Evolutionary conservation across 2,329 filamentous ascomycete genomes (phyloP).

Genomic region (Plenodomus lindquistii): DNA sequence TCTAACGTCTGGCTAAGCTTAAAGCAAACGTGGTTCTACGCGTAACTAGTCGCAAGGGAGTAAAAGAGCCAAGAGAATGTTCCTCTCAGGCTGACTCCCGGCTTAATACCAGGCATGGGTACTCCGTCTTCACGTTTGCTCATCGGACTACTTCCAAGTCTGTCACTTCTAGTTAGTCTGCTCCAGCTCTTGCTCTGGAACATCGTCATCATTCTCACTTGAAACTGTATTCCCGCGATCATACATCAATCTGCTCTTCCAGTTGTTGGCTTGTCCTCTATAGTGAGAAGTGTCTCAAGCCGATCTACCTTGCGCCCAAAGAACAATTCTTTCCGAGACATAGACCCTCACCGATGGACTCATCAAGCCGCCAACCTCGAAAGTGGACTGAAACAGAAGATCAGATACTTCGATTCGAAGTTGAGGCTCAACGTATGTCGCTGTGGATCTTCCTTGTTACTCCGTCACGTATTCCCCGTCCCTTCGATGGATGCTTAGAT

Average conservation of each 20-base stretch:
- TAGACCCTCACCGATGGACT: conserved; percentile 6
- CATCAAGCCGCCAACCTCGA: conserved; percentile 28
- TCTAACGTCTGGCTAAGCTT: background rate
- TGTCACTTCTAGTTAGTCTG: background rate
- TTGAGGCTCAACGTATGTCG: conserved; percentile 29
- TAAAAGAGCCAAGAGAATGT: conserved; percentile 9
- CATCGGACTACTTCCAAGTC: background rate
- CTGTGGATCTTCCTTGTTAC: background rate
- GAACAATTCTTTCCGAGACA: background rate
- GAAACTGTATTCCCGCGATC: background rate
- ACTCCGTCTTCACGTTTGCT: conserved; percentile 4
- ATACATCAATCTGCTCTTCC: background rate
- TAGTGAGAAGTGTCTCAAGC: background rate
- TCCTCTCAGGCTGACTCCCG: conserved; percentile 6
- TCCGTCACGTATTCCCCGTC: background rate
- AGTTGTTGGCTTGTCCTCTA: background rate
- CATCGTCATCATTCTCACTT: background rate
- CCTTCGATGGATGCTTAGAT: background rate
- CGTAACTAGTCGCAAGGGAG: conserved; percentile 4
- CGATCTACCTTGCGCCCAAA: background rate
- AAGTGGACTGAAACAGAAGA: conserved; percentile 36
- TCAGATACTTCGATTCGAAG: conserved; percentile 31
- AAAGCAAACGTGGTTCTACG: background rate
- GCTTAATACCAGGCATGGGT: conserved; percentile 8
- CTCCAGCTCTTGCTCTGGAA: background rate